Evolutionary conservation across 345 rosid genomes (phyloP).

Genomic region (Combretum micranthum): DNA sequence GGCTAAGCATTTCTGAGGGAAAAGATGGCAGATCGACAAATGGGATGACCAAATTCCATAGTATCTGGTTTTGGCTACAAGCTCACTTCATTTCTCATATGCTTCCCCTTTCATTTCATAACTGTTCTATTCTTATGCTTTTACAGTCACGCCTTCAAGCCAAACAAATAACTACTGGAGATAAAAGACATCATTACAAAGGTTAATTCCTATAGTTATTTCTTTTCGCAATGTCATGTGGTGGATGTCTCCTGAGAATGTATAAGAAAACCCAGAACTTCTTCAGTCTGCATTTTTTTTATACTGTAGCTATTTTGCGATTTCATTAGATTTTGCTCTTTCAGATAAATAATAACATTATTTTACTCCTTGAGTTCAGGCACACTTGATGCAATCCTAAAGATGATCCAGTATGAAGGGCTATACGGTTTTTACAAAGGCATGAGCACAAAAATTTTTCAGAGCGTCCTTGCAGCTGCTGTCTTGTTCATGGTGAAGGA

Average conservation of each 20-base stretch:
- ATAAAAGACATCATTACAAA: slow-evolving; percentile 73
- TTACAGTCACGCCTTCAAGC: slow-evolving; percentile 88
- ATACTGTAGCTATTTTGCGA: too few species aligned
- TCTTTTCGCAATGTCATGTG: too few species aligned
- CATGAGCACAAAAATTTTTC: slow-evolving; percentile 83
- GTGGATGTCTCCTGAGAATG: too few species aligned
- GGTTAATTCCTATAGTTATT: slow-evolving; percentile 27
- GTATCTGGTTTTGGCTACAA: not conserved
- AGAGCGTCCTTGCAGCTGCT: slow-evolving; percentile 92
- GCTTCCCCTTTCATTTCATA: not conserved
- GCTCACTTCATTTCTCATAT: too few species aligned
- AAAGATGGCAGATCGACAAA: too few species aligned
- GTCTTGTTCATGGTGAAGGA: slow-evolving; percentile 90
- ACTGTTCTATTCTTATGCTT: slow-evolving; percentile 2
- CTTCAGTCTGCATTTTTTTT: not conserved
- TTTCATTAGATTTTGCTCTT: not conserved
- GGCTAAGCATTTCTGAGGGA: too few species aligned
- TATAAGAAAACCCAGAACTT: not conserved
- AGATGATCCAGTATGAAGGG: slow-evolving; percentile 88
- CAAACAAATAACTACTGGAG: slow-evolving; percentile 61
- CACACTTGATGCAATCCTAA: slow-evolving; percentile 71
- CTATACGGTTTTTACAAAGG: slow-evolving; percentile 84
- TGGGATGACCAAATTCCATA: too few species aligned
- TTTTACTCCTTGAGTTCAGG: slow-evolving; percentile 29
- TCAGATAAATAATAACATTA: not conserved